phyloP scores from a whole-genome alignment of 78 protist genomes.

The Dictyostelium brefeldianum region DNA sequence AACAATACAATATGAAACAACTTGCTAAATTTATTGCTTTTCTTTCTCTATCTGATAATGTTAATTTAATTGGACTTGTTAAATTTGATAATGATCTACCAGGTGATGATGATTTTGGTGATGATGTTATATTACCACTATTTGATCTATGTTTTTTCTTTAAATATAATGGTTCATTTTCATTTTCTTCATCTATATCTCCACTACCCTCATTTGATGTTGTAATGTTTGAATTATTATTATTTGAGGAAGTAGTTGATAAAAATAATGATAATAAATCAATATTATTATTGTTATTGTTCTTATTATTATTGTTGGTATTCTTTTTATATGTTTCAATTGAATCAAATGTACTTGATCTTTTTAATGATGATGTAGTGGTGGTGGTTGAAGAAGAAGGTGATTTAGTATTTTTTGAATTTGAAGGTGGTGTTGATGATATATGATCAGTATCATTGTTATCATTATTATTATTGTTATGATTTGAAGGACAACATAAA shows the following conservation, averaged over 20 bases:
- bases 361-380: constrained; percentile 1
- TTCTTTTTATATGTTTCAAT: background rate
- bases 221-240: background rate
- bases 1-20: constrained; percentile 45
- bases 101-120: background rate
- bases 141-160: constrained; percentile 11
- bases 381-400: background rate
- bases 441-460: background rate
- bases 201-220: background rate
- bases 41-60: constrained; percentile 16
- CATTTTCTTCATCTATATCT: background rate
- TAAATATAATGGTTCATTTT: background rate
- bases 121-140: background rate
- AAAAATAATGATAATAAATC: constrained; percentile 37
- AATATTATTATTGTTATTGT: background rate
- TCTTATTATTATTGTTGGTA: background rate
- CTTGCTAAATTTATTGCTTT: constrained; percentile 17
- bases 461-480: background rate
- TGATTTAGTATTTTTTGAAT: background rate
- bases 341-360: constrained; percentile 22
- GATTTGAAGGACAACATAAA: background rate
- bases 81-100: background rate
- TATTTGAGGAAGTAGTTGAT: background rate
- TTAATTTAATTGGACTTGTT: background rate
- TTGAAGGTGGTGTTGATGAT: background rate